Evolutionary conservation across 495 filamentous ascomycete genomes (phyloP), one percentile per base, ranked within the genome.

Genomic region (Talaromyces stipitatus): DNA sequence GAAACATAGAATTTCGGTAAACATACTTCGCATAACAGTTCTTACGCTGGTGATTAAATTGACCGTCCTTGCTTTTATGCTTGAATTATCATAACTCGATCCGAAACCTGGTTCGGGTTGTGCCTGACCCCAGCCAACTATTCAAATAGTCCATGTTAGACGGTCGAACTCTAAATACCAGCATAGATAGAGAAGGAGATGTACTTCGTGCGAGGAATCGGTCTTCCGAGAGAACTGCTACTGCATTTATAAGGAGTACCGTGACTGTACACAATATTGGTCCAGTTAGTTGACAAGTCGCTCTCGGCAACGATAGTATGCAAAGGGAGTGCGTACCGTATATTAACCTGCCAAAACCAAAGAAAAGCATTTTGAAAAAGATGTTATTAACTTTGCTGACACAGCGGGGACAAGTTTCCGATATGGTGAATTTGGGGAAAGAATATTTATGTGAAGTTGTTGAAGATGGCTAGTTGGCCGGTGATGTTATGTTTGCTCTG

Each of bases 211-310:
- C 94, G 51, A 98, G 86, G 71, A 98, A 98, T 28, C 95, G 85
- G 75, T 98, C 94, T 82, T 98, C 92, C 64, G 91, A 96, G 50
- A 97, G 86, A 72, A 98, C 85, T 52, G 91, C 90, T 67, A 97
- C 89, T 38, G 90, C 89, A 74, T 98, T 98, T 66, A 92, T 83
- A 68, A 97, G 81, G 66, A 98, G 88, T 68, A 95, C 74, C 57
- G 82, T 78, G 52, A 90, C 90, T 94, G 65, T 22, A 48, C 50
- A 43, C 50, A 50, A 65, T 51, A n/a, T n/a, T n/a, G 24, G 50
- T 55, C 16, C 29, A 51, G 28, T 58, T 60, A 23, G 56, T 33
- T 16, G 10, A 23, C 8, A 4, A 18, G 12, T 41, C 12, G 4
- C 3, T 45, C 23, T 4, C 28, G 30, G 33, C 12, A 48, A 26